Conservation (phyloP, 768 basidiomycete species). For the Trametes coccinea region DNA sequence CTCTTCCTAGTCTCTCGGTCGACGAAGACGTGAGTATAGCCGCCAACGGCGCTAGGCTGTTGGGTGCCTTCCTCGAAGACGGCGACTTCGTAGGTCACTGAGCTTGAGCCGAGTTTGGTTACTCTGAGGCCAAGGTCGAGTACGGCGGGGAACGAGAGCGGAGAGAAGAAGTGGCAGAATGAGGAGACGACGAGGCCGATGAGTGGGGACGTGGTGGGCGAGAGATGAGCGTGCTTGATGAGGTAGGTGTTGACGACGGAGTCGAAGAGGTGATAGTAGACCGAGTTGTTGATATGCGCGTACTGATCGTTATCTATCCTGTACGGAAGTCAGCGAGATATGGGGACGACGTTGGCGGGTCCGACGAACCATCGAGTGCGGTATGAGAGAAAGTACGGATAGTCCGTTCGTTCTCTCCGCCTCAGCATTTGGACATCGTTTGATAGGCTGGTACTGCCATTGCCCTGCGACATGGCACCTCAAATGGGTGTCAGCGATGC, state of each 20-base stretch:
- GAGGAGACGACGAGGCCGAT: constrained; percentile 84
- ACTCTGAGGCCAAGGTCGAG: constrained; percentile 73
- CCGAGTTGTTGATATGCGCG: constrained; percentile 75
- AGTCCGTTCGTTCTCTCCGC: constrained; percentile 44
- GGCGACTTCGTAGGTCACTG: constrained; percentile 78
- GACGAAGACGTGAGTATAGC: constrained; percentile 86
- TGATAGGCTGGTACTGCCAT: not conserved
- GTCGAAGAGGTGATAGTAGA: constrained; percentile 83
- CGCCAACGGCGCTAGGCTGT: constrained; percentile 45
- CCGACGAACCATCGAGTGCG: constrained; percentile 65
- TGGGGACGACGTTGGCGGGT: not conserved
- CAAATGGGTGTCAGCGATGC: no score
- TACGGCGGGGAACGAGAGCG: constrained; percentile 71
- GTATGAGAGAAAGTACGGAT: constrained; percentile 59
- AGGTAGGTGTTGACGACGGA: constrained; percentile 81
- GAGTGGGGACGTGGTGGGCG: constrained; percentile 48
- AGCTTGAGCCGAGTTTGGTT: constrained; percentile 66
- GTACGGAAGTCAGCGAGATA: constrained; percentile 7
- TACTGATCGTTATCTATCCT: constrained; percentile 92
- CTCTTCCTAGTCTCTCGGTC: constrained; percentile 60
- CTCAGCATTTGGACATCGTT: not conserved
- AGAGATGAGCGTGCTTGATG: constrained; percentile 58
- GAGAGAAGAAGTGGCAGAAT: constrained; percentile 73
- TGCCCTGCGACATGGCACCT: not conserved
- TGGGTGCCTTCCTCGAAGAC: constrained; percentile 54